Evolutionary conservation across 2,329 filamentous ascomycete genomes (phyloP), one percentile per base, ranked within the genome.

Genomic region (Dactylonectria macrodidyma): DNA sequence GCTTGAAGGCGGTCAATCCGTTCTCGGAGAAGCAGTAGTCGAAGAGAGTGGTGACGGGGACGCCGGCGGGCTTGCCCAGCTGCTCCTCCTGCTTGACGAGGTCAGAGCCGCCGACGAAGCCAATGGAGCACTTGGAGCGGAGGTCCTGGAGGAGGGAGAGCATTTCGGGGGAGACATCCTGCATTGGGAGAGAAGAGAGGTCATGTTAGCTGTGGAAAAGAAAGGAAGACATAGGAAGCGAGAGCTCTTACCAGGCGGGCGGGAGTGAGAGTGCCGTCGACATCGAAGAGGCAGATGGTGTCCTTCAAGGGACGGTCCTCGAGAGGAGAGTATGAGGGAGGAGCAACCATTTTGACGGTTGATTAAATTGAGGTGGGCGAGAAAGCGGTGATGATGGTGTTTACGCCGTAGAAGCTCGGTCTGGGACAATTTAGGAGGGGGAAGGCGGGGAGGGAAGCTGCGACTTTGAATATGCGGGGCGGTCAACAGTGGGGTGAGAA

Each of bases 1-100:
- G 84, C 78, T 95, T 94, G 87, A 89, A 97, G 50, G 95, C 96
- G 2, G 93, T 97, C 74, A 99, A 90, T 11, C 96, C 96, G 84
- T 99, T 99, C 86, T 99, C 96, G 66, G 95, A 87, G 85, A 99
- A 99, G 89, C 93, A 96, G 85, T 94, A 99, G 87, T 99, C 96
- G 86, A 99, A 99, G 77, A 98, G 91, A 69, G 90, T 86, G 59
- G 91, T 95, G 69, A 98, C 95, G 74, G 92, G 87, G 33, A 84
- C 81, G 65, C 88, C 84, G 30, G 88, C 81, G 4, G 89, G 80
- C 61, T 77, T 88, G 80, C 95, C 95, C 69, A 98, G 89, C 85
- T 98, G 95, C 83, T 98, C 96, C 83, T 98, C 94, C 84, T 98
- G 96, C 87, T 99, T 98, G 80, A 82, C 85, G 70, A 97, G 89